These are phyloP conservation scores for Fraxinus pennsylvanica DNA, from an alignment of 257 asterid species.

Conservation along the genomic window DNA sequence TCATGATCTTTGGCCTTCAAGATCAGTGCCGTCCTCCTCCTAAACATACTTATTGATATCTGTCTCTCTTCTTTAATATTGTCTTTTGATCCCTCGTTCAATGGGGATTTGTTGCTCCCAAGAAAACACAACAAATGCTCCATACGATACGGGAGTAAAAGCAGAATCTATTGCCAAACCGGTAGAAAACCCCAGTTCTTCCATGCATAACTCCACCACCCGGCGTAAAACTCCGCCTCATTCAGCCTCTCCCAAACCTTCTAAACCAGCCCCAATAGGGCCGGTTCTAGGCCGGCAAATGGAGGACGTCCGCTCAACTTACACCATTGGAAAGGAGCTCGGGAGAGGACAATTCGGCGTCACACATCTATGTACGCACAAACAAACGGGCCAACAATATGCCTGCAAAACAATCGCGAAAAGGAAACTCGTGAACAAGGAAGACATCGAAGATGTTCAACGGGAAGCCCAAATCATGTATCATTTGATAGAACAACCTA, in stretches of 20 bases:
- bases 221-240: conserved; percentile 13
- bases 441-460: conserved; percentile 81
- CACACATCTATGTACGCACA: conserved; percentile 75
- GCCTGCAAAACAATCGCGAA: conserved; percentile 93
- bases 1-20: background rate
- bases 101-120: conserved; percentile 2
- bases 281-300: conserved; percentile 80
- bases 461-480: conserved; percentile 94
- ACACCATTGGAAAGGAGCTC: conserved; percentile 81
- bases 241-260: conserved; percentile 34
- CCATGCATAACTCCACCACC: conserved; percentile 4
- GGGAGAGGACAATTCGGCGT: conserved; percentile 96
- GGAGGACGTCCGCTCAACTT: conserved; percentile 62
- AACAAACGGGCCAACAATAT: conserved; percentile 68
- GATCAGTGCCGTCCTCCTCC: background rate
- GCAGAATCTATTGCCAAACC: background rate
- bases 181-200: background rate
- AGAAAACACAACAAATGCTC: background rate
- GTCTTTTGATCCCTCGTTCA: background rate
- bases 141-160: background rate
- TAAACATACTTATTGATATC: background rate
- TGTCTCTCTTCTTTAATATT: background rate
- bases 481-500: conserved; percentile 73
- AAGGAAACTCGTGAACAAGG: conserved; percentile 76
- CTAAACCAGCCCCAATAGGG: conserved; percentile 52